Evolutionary conservation across 129 eudicot genomes (phyloP).

Genomic region (Centaurea solstitialis): DNA sequence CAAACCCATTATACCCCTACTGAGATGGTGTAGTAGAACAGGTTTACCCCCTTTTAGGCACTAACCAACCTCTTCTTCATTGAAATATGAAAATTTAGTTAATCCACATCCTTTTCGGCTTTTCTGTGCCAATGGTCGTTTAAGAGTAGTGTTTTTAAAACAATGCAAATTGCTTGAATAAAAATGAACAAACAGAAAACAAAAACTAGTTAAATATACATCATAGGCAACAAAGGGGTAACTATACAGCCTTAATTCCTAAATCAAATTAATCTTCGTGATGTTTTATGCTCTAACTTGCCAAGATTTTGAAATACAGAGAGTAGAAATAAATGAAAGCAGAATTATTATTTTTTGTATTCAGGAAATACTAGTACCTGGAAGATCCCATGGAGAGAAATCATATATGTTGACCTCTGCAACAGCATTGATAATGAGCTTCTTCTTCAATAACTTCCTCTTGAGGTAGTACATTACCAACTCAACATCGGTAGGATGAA

Average conservation of each 20-base stretch:
- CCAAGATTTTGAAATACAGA: not conserved
- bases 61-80: too few species aligned
- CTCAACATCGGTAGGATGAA: constrained; percentile 82
- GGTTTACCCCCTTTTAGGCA: too few species aligned
- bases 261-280: not conserved
- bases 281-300: not conserved
- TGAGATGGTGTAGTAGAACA: too few species aligned
- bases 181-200: not conserved
- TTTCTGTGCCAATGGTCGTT: too few species aligned
- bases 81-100: too few species aligned
- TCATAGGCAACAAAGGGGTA: not conserved
- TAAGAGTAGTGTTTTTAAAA: too few species aligned
- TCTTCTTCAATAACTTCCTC: constrained; percentile 59
- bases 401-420: constrained; percentile 70
- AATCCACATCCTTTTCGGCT: too few species aligned
- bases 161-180: too few species aligned
- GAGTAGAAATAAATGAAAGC: not conserved
- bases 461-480: constrained; percentile 73
- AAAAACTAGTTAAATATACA: too few species aligned
- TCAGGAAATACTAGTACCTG: constrained; percentile 42
- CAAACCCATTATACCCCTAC: not conserved
- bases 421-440: constrained; percentile 46
- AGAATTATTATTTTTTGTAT: not conserved
- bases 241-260: not conserved
- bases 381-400: constrained; percentile 81